Evolutionary conservation across 2,329 filamentous ascomycete species (phyloP).

Genomic region (Curvularia hawaiiensis): DNA sequence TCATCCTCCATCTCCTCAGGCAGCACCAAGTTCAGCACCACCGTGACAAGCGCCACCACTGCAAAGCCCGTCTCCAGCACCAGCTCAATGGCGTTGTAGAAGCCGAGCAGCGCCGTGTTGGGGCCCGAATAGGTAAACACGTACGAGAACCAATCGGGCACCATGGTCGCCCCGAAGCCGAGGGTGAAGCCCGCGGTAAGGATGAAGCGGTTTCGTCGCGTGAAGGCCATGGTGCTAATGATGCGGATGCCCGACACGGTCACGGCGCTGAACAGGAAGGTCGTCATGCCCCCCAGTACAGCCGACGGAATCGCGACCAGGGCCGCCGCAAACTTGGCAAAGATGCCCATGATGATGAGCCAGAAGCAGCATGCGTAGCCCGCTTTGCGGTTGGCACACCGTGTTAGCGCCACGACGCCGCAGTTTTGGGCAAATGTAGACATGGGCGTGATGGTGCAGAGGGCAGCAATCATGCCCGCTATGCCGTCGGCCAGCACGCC

Average conservation of each 20-base stretch:
- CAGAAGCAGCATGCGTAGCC: slow-evolving; percentile 80
- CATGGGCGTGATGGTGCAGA: slow-evolving; percentile 82
- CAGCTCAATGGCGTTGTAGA: slow-evolving; percentile 68
- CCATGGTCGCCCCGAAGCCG: slow-evolving; percentile 64
- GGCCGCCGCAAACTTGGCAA: slow-evolving; percentile 81
- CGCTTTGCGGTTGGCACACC: slow-evolving; percentile 80
- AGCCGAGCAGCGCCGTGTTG: slow-evolving; percentile 71
- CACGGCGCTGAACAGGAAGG: slow-evolving; percentile 79
- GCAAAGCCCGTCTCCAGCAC: slow-evolving; percentile 65
- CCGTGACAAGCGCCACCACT: slow-evolving; percentile 72
- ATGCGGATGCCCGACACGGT: slow-evolving; percentile 79
- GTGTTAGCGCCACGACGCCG: slow-evolving; percentile 70
- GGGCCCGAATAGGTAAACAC: slow-evolving; percentile 75
- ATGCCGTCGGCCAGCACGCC: slow-evolving; percentile 79
- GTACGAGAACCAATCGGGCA: slow-evolving; percentile 65
- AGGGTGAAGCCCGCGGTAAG: slow-evolving; percentile 75
- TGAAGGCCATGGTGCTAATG: slow-evolving; percentile 73
- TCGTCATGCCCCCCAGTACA: slow-evolving; percentile 62
- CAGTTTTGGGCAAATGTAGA: slow-evolving; percentile 54
- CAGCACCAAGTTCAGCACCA: slow-evolving; percentile 75
- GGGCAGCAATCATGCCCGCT: slow-evolving; percentile 74
- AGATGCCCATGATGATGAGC: slow-evolving; percentile 79
- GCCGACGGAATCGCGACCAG: slow-evolving; percentile 73
- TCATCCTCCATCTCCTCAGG: slow-evolving; percentile 77
- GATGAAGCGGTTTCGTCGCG: slow-evolving; percentile 81